Percentiles rank a stretch among this genome's conserved stretches.
Evolutionary conservation across 192 early-diverging fungal species (phyloP).

Genomic region (Backusella liffmaniae): DNA sequence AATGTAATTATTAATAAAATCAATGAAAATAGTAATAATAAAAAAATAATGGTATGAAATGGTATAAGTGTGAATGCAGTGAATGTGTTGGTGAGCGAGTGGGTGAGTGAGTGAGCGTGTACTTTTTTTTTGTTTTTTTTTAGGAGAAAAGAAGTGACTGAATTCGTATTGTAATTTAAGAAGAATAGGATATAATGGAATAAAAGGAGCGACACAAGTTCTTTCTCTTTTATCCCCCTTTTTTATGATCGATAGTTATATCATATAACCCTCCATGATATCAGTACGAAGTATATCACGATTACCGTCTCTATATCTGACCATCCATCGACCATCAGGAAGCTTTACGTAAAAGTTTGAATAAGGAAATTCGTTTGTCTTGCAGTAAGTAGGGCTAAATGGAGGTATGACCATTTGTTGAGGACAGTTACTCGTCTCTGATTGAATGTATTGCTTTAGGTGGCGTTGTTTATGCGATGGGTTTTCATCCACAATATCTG

Average conservation of each 20-base stretch:
- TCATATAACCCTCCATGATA: constrained; percentile 22
- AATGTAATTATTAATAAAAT: not conserved
- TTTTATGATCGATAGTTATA: not conserved
- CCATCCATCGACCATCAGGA: constrained; percentile 36
- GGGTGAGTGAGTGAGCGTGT: not conserved
- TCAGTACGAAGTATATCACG: constrained; percentile 35
- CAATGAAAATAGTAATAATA: not conserved
- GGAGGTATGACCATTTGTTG: constrained; percentile 15
- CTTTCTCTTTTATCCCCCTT: not conserved
- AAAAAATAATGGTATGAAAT: not conserved
- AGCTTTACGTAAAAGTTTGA: constrained; percentile 38
- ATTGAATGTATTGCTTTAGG: not conserved
- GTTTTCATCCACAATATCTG: not conserved
- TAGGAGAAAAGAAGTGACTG: not conserved
- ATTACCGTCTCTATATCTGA: constrained; percentile 29
- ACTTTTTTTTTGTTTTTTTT: not conserved
- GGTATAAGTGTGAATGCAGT: not conserved
- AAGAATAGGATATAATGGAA: not conserved
- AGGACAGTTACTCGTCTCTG: not conserved
- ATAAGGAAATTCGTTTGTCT: constrained; percentile 28
- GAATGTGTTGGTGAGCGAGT: not conserved
- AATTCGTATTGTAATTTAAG: not conserved
- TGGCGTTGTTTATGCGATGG: not conserved
- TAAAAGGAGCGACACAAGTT: not conserved
- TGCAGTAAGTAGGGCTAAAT: constrained; percentile 24